phyloP scores from a whole-genome alignment of 2,329 filamentous ascomycete species.

The Stemphylium lycopersici region DNA sequence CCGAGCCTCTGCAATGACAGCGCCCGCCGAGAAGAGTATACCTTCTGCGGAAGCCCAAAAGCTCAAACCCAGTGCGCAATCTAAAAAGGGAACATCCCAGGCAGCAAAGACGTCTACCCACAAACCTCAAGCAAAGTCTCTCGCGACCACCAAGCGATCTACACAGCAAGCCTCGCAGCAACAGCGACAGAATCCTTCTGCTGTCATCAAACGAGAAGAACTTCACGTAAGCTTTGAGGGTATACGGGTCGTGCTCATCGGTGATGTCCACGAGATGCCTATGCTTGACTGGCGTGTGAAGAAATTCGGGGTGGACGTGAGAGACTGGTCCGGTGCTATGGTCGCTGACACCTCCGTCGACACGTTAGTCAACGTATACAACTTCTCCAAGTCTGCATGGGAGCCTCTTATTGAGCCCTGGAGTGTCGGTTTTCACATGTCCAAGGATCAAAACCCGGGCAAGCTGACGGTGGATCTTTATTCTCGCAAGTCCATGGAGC shows the following conservation, averaged over 20 bases:
- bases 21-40: conserved; percentile 54
- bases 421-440: conserved; percentile 90
- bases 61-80: conserved; percentile 57
- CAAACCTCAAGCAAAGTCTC: conserved; percentile 54
- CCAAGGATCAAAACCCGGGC: conserved; percentile 76
- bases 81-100: conserved; percentile 57
- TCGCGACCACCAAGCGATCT: conserved; percentile 51
- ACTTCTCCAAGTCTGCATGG: conserved; percentile 99
- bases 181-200: conserved; percentile 60
- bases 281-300: conserved; percentile 94
- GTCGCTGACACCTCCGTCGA: conserved; percentile 90
- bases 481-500: conserved; percentile 87
- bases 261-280: conserved; percentile 92
- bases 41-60: conserved; percentile 61
- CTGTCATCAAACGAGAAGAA: conserved; percentile 73
- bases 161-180: conserved; percentile 63
- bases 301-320: conserved; percentile 80
- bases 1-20: conserved; percentile 86
- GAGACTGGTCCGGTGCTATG: conserved; percentile 89
- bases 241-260: conserved; percentile 89
- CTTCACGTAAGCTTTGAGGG: conserved; percentile 86
- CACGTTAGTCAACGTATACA: conserved; percentile 95
- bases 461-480: conserved; percentile 82
- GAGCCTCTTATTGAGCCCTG: conserved; percentile 96
- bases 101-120: conserved; percentile 54